Evolutionary conservation across 176 grass and related monocot species (phyloP), one percentile per base, ranked within the genome.

Genomic region (Zea luxurians): DNA sequence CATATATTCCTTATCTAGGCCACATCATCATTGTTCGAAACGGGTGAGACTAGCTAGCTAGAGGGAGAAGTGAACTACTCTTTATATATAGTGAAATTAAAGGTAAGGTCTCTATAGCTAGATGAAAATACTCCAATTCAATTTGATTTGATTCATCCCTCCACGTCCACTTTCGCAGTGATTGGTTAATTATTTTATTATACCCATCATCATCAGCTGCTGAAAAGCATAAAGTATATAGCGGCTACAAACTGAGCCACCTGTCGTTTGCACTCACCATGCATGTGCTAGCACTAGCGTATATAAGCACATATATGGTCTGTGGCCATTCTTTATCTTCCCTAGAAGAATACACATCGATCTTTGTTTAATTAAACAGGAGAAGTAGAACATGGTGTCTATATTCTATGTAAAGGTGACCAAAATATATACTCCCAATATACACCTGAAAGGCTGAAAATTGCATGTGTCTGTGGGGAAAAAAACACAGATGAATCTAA

Each of bases 251-350:
- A 67, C 35, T 10, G 48, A 68, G 64, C 37, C 64, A 79, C 11
- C 48, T 68, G 77, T 66, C 48, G 1, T 57, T 55, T 79, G 37
- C 48, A 68, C 48, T 79, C 6, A 76, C 55, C 54, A 34, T 16
- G 76, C 54, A 34, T 16, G 76, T 27, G 62, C 20, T 67, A 68
- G 64, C 64, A 67, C 62, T 78, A 17, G 10, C 48, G 35, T 16
- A 8, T 21, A 70, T 67, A 42, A 53, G 16, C 48, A 27, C 45
- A 48, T 27, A 27, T 27, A 27, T 79, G 48, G n/a, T 38, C 10
- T 12, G 13, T 78, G 12, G 12, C 6, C 76, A 67, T 79, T 37
- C 6, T 52, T 66, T 66, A 53, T 78, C 37, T 42, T 8, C 7
- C n/a, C 2, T 6, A 3, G 6, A 8, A 66, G 52, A n/a, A n/a